Evolutionary conservation across 768 basidiomycete species (phyloP).

Genomic region (Leccinum subtestaceum): DNA sequence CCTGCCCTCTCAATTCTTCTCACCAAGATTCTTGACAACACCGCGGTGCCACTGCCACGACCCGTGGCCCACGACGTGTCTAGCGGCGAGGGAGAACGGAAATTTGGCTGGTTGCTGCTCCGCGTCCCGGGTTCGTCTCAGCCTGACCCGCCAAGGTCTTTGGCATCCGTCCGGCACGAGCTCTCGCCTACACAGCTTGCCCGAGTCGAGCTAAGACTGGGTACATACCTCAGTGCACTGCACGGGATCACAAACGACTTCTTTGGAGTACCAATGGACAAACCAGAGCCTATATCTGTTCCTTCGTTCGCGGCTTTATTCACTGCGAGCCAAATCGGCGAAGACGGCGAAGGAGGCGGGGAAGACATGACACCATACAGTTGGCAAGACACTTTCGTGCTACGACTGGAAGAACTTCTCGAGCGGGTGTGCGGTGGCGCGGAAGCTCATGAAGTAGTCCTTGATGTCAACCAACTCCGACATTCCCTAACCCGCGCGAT

Average conservation of each 20-base stretch:
- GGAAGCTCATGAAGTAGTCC: conserved; percentile 19
- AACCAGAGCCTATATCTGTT: conserved; percentile 31
- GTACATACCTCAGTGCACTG: conserved; percentile 57
- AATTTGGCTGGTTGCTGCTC: conserved; percentile 28
- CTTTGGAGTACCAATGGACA: conserved; percentile 56
- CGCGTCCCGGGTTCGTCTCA: conserved; percentile 35
- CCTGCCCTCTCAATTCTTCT: conserved; percentile 39
- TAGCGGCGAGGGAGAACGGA: conserved; percentile 17
- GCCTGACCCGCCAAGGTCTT: conserved; percentile 32
- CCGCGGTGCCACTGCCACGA: conserved; percentile 50
- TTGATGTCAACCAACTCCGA: conserved; percentile 43
- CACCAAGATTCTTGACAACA: conserved; percentile 39
- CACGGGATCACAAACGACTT: conserved; percentile 76
- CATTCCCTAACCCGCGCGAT: conserved; percentile 63
- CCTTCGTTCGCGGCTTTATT: conserved; percentile 17
- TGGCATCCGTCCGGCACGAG: conserved; percentile 37
- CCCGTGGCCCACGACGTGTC: conserved; percentile 48
- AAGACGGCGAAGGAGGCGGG: conserved; percentile 9
- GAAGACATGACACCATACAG: conserved; percentile 43
- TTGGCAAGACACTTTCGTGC: conserved; percentile 76
- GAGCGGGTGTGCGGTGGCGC: conserved; percentile 35
- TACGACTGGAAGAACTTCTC: conserved; percentile 56
- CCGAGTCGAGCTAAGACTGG: conserved; percentile 59
- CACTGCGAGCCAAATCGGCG: neutral
- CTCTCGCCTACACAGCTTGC: conserved; percentile 38